A percentile compares a stretch with the other conserved stretches of the same genome.
Evolutionary conservation across 164 flowering plant species (phyloP).

Genomic region (Umbilicus rupestris): DNA sequence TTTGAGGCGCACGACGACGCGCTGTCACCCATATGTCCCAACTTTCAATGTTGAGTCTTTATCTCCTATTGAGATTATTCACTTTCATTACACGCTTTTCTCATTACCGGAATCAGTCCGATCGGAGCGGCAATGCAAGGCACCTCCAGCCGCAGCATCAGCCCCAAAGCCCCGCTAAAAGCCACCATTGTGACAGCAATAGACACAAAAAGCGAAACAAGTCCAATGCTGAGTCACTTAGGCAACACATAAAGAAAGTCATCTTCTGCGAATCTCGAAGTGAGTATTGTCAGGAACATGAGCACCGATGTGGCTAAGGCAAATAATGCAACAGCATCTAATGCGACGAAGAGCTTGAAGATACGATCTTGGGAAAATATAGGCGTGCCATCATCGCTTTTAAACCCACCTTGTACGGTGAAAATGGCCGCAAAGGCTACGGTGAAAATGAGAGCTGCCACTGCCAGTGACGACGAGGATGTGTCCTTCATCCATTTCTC

Average conservation of each 20-base stretch:
- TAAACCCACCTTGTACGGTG: slow-evolving; percentile 10
- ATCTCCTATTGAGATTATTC: too few species aligned
- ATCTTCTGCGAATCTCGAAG: slow-evolving; percentile 13
- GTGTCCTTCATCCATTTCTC: slow-evolving; percentile 17
- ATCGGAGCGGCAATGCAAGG: not conserved
- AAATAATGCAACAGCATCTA: slow-evolving; percentile 7
- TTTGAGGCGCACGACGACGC: too few species aligned
- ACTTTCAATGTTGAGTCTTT: too few species aligned
- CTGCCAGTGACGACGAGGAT: slow-evolving; percentile 5
- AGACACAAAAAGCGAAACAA: slow-evolving; percentile 9
- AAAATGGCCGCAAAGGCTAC: slow-evolving; percentile 10
- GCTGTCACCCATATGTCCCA: too few species aligned
- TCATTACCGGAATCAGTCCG: too few species aligned
- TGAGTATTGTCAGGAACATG: slow-evolving; percentile 13
- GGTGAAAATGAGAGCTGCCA: slow-evolving; percentile 14
- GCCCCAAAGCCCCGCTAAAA: slow-evolving; percentile 5
- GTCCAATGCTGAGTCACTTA: not conserved
- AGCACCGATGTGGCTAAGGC: slow-evolving; percentile 7
- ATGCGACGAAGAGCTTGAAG: slow-evolving; percentile 6
- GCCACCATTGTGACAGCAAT: slow-evolving; percentile 11
- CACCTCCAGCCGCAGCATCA: not conserved
- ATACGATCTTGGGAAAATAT: not conserved
- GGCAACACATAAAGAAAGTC: slow-evolving; percentile 14
- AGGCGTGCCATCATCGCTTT: not conserved
- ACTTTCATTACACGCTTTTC: too few species aligned